Base-by-base conservation (phyloP, 176 grass and related monocot genomes). In the Aegilops bicornis region DNA sequence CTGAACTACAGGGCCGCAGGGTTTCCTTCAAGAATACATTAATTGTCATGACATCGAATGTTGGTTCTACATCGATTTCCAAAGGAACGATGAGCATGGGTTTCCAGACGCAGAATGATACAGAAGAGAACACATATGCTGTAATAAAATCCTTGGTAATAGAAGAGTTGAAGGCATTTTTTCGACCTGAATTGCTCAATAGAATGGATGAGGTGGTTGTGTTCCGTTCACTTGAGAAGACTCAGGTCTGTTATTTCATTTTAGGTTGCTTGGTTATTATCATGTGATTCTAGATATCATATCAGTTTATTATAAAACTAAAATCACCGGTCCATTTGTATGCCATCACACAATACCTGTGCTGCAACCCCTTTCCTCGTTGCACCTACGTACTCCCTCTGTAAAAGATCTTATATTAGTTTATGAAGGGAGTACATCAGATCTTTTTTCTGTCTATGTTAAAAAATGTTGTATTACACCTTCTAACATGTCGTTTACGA, bases 11-110 rank as follows among this genome's bases (percentile, higher is more conserved):
- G 97, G 97, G 97, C 10, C 87, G 92, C 24, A 94, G 77, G 60
- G 92, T 99, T 94, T 97, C 94, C 20, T 99, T 99, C 94, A 99
- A 94, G 60, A 99, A 99, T 80, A 89, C 94, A 60, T 91, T 99
- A 76, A 91, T 99, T 91, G 83, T 99, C 64, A 97, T 99, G 97
- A 97, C 97, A 8, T 99, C 92, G 42, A 99, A 99, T 61, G 85
- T 99, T 82, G 97, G 94, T 48, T 99, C 97, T 82, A 82, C 91
- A 72, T 92, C 94, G 81, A 94, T 99, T 79, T 91, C 90, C 1
- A 93, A 82, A 1, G 94, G 94, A 45, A 94, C 79, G 86, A 90
- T 73, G 83, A 83, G 54, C 76, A 87, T 97, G 64, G 97, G 97
- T 83, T 99, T 99, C 66, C 66, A 68, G 11, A 86, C 87, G 19